Evolutionary conservation across 169 alveolate genomes (phyloP).

Genomic region (Plasmodium fragile): DNA sequence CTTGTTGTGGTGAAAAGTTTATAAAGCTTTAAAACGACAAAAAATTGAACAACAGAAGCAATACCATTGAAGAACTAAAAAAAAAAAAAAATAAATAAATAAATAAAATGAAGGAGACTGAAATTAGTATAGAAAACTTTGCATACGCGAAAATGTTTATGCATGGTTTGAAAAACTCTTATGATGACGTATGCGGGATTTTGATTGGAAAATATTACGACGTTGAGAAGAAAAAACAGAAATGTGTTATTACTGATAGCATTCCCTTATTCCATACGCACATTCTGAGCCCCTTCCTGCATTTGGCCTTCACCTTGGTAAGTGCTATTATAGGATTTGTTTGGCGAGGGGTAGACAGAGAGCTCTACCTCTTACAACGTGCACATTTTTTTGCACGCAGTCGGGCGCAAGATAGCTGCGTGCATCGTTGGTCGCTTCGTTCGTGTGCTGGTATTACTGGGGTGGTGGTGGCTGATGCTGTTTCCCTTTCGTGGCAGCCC

Average conservation of each 20-base stretch:
- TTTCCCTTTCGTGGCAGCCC: neutral
- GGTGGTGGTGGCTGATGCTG: neutral
- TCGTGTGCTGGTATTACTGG: neutral
- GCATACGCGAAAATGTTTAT: constrained; percentile 75
- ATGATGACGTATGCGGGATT: constrained; percentile 71
- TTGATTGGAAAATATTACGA: constrained; percentile 56
- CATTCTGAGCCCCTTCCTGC: constrained; percentile 36
- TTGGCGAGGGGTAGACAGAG: neutral
- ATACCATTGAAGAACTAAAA: too few relatives aligned
- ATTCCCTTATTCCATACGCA: constrained; percentile 72
- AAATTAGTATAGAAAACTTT: constrained; percentile 52
- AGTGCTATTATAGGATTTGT: neutral
- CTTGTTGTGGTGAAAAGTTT: too few relatives aligned
- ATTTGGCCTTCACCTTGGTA: constrained; percentile 70
- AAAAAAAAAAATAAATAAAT: neutral
- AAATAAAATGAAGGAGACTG: constrained; percentile 33
- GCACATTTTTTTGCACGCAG: neutral
- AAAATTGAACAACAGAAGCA: too few relatives aligned
- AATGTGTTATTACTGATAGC: constrained; percentile 38
- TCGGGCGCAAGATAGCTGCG: neutral
- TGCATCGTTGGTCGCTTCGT: neutral
- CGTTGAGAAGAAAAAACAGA: constrained; percentile 12
- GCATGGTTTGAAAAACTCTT: constrained; percentile 74
- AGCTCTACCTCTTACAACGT: neutral
- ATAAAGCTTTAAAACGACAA: too few relatives aligned